Base-by-base conservation (phyloP, 164 flowering plant genomes). In the Magnolia changhungtana region DNA sequence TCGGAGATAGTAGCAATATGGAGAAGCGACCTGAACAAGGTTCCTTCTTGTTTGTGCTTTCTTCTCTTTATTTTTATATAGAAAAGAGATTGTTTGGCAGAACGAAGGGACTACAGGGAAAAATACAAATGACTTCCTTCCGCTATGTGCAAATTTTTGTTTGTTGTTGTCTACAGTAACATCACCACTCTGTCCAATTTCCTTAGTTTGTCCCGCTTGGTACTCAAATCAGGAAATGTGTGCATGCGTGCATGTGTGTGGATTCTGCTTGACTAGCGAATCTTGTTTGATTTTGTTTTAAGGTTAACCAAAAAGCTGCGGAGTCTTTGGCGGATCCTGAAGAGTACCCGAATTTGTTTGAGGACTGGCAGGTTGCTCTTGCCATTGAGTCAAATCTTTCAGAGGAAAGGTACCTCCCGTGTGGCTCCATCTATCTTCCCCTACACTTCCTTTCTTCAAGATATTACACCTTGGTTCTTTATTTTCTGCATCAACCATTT, bases 251-350 rank as follows among this genome's bases (percentile, higher is more conserved):
- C 61, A 1, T 55, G 61, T 11, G 18, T 11, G 13, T 55, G 2
- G 16, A 8, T 27, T 13, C 10, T 45, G 19, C 10, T 13, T 72
- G 29, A 63, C 8, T 18, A 9, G 31, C 5, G 10, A 37, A 37
- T 37, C 45, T 55, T 19, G 58, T 19, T 18, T 69, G 27, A 24
- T 18, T 58, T 14, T 59, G 50, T 77, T 14, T 81, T 73, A 85
- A 96, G 99, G 86, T 96, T 37, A 96, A 96, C 82, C 90, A 83
- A 70, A 96, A 94, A 85, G 99, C 99, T 77, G 98, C 99, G 18
- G 99, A 96, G 74, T 92, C 99, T 72, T 86, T 96, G 86, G 99
- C 99, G 64, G 99, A 94, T 90, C 99, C 99, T 23, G 92, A 86
- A 75, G 99, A 96, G 80, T 96, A 96, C 83, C 87, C 98, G 50